Percentiles rank a stretch among this genome's conserved stretches.
phyloP scores from a whole-genome alignment of 2,329 filamentous ascomycete genomes.

The Claviceps humidiphila region DNA sequence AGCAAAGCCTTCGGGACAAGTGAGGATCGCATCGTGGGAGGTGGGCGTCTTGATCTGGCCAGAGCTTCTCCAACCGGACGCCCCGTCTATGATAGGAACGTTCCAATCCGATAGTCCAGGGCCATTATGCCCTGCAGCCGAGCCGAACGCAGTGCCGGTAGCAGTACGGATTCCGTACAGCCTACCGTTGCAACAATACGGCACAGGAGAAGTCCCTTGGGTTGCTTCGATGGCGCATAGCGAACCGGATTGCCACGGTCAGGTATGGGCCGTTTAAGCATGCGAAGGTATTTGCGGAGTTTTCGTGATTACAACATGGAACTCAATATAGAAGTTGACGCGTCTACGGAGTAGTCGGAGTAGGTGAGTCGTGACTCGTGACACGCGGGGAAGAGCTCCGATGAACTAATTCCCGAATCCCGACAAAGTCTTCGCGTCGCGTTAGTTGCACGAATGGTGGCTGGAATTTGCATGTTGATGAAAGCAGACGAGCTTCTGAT shows the following conservation, averaged over 20 bases:
- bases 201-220: conserved; percentile 56
- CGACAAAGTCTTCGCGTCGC: too few species aligned
- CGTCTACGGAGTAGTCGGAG: too few species aligned
- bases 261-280: conserved; percentile 19
- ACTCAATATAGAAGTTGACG: too few species aligned
- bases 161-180: conserved; percentile 75
- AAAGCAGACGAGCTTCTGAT: too few species aligned
- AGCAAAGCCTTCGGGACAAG: conserved; percentile 39
- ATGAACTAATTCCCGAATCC: too few species aligned
- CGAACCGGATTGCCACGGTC: conserved; percentile 48
- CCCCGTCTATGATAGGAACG: conserved; percentile 49
- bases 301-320: too few species aligned
- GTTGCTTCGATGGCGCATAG: conserved; percentile 48
- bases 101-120: conserved; percentile 49
- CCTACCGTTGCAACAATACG: conserved; percentile 58
- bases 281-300: background rate
- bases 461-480: too few species aligned
- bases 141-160: conserved; percentile 30
- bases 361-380: too few species aligned
- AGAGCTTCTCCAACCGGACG: conserved; percentile 33
- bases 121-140: conserved; percentile 10
- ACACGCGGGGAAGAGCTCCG: too few species aligned
- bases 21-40: conserved; percentile 70
- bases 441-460: too few species aligned
- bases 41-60: conserved; percentile 78